A percentile compares a stretch with the other conserved stretches of the same genome.
Evolutionary conservation across 305 asterid genomes (phyloP).

Genomic region (Ilex paraguariensis): DNA sequence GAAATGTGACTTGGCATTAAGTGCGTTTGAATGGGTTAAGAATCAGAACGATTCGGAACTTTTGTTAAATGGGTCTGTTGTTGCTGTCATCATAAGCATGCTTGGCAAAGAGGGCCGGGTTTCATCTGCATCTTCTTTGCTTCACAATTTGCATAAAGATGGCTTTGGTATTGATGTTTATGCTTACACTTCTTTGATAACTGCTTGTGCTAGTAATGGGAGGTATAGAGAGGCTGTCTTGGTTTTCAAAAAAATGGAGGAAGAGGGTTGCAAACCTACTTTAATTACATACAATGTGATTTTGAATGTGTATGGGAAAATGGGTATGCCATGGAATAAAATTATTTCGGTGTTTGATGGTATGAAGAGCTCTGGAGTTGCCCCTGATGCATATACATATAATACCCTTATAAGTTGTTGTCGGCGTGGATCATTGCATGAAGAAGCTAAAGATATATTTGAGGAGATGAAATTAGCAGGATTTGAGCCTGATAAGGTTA

Average conservation of each 20-base stretch:
- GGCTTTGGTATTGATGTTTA: slow-evolving; percentile 75
- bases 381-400: slow-evolving; percentile 83
- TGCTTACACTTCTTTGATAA: slow-evolving; percentile 73
- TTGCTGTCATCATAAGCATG: slow-evolving; percentile 71
- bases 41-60: slow-evolving; percentile 28
- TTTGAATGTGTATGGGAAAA: slow-evolving; percentile 83
- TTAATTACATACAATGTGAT: slow-evolving; percentile 84
- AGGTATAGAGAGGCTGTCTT: slow-evolving; percentile 75
- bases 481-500: slow-evolving; percentile 77
- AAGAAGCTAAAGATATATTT: slow-evolving; percentile 73
- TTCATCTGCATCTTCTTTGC: slow-evolving; percentile 59
- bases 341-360: slow-evolving; percentile 48
- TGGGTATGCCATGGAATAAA: slow-evolving; percentile 95
- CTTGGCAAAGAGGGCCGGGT: slow-evolving; percentile 69
- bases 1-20: slow-evolving; percentile 62
- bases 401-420: slow-evolving; percentile 86
- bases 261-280: slow-evolving; percentile 78
- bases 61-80: slow-evolving; percentile 52
- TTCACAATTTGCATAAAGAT: slow-evolving; percentile 51
- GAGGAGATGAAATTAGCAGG: slow-evolving; percentile 87
- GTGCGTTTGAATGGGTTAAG: slow-evolving; percentile 61
- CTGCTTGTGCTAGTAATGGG: slow-evolving; percentile 49
- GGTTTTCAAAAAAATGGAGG: slow-evolving; percentile 84
- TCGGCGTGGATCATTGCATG: slow-evolving; percentile 64
- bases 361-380: slow-evolving; percentile 65